Evolutionary conservation across 1,139 yeast species (phyloP).

Genomic region (Torulaspora pretoriensis): DNA sequence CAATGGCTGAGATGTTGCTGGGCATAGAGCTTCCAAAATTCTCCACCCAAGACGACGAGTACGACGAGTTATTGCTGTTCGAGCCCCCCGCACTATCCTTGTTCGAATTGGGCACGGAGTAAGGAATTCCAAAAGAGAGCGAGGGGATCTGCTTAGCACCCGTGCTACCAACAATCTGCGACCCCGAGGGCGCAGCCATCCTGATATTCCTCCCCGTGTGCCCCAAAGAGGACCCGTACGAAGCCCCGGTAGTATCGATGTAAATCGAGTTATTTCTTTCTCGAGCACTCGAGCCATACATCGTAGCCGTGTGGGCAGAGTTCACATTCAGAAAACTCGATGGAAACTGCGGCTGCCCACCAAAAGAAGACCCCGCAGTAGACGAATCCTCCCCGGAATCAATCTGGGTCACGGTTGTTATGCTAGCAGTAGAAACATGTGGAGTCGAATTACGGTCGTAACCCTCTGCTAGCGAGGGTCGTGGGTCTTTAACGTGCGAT

Average conservation of each 20-base stretch:
- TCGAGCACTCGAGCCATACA: constrained; percentile 24
- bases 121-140: constrained; percentile 62
- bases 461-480: constrained; percentile 7
- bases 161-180: constrained; percentile 9
- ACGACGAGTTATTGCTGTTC: constrained; percentile 29
- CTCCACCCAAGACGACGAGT: constrained; percentile 34
- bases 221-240: constrained; percentile 8
- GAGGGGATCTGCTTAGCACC: constrained; percentile 32
- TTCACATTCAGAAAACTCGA: constrained; percentile 34
- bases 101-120: constrained; percentile 54
- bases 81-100: constrained; percentile 23
- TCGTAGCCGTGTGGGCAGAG: constrained; percentile 36
- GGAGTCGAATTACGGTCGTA: constrained; percentile 16
- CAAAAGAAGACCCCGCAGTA: constrained; percentile 15
- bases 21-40: constrained; percentile 47
- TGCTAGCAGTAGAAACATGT: constrained; percentile 24
- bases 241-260: constrained; percentile 17
- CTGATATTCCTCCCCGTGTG: constrained; percentile 15
- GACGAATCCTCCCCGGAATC: constrained; percentile 26
- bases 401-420: constrained; percentile 30
- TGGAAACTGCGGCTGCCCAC: constrained; percentile 22
- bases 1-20: constrained; percentile 46
- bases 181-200: constrained; percentile 14
- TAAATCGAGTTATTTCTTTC: constrained; percentile 24
- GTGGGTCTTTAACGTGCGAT: constrained; percentile 6